Evolutionary conservation across 1,139 yeast genomes (phyloP), one percentile per base, ranked within the genome.

Genomic region (Debaryomyces udenii): DNA sequence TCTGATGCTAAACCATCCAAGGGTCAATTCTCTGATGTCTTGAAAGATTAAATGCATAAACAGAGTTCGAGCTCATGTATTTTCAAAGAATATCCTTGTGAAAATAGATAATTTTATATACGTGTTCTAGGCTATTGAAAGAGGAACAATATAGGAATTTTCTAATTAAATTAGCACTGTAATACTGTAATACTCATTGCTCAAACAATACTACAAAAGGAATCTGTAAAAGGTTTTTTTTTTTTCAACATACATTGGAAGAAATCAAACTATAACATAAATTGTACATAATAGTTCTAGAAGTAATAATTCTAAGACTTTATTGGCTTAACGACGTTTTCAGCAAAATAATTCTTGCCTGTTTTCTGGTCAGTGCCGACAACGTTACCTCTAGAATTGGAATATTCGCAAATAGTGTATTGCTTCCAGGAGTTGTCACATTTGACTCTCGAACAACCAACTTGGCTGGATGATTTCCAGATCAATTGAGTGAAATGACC

Each of bases 401-500:
- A 57, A 62, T 85, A 85, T 53, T 83, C 86, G 69, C 93, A 85
- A 43, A 83, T 76, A 43, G 86, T 72, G 64, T 83, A 84, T 49
- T 76, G 80, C 46, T 73, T 68, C 78, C 77, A 74, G 44, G 59
- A 51, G 50, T 68, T 66, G 50, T 70, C 49, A 67, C 87, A 82
- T 39, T 57, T 57, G 32, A 79, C 75, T 49, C 66, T 66, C 40
- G 83, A 86, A 68, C 90, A 83, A 28, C 89, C 89, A 30, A 83
- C 61, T 47, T 73, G 61, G 22, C 77, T 61, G 31, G 83, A 64
- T 6, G 70, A 50, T 48, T 75, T 75, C 90, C 90, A 83, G n/a
- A 83, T 75, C 36, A 83, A 56, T 61, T 83, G 89, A 10, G 89
- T 82, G 64, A 83, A 83, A 59, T 83, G 90, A 34, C 86, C 86